phyloP scores from a whole-genome alignment of 2,329 filamentous ascomycete genomes.

The Ophiostoma quercus region DNA sequence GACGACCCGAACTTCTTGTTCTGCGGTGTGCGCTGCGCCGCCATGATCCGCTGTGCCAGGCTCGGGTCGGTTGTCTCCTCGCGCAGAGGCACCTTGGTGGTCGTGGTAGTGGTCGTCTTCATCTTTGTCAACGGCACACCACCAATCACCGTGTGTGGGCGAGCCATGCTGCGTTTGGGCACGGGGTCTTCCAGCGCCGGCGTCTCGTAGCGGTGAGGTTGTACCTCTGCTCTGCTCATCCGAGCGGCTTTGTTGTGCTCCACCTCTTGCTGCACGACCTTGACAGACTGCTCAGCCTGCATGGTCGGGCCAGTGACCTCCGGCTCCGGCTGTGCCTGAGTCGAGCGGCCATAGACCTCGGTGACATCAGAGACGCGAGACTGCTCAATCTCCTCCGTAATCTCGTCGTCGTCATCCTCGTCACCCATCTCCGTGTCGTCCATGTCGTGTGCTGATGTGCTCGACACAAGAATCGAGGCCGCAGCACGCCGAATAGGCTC shows the following conservation, averaged over 20 bases:
- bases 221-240: background rate
- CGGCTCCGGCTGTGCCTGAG: background rate
- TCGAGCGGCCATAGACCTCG: conserved; percentile 4
- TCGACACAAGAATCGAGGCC: conserved; percentile 18
- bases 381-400: conserved; percentile 11
- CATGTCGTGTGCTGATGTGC: conserved; percentile 13
- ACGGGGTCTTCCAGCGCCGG: background rate
- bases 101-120: conserved; percentile 39
- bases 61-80: conserved; percentile 42
- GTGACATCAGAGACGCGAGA: conserved; percentile 15
- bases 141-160: conserved; percentile 45
- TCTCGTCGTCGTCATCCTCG: conserved; percentile 14
- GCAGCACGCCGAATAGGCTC: background rate
- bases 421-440: conserved; percentile 19
- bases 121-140: conserved; percentile 43
- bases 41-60: conserved; percentile 41
- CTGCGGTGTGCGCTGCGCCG: conserved; percentile 41
- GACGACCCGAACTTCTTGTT: conserved; percentile 22
- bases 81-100: conserved; percentile 48
- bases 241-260: background rate
- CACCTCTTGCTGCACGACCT: background rate
- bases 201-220: conserved; percentile 16
- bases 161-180: conserved; percentile 27
- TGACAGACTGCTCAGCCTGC: background rate
- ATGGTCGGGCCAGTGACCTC: background rate